phyloP scores from a whole-genome alignment of 768 basidiomycete genomes.

The Pleurotus tuber-regium region DNA sequence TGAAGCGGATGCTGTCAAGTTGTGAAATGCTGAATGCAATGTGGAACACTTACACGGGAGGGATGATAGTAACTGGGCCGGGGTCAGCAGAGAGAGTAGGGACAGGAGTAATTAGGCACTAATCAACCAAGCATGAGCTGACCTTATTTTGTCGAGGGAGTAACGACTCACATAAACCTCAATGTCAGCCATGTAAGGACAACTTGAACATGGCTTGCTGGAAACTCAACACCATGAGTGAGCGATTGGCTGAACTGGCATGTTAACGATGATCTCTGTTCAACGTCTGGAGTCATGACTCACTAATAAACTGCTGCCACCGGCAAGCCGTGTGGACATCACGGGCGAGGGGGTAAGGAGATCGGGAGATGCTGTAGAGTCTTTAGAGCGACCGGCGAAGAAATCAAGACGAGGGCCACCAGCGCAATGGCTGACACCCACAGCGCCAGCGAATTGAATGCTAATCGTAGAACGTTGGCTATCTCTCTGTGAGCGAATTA shows the following conservation, averaged over 20 bases:
- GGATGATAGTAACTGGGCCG: slow-evolving; percentile 18
- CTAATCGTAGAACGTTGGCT: slow-evolving; percentile 1
- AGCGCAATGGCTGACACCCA: slow-evolving; percentile 25
- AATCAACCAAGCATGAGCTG: not conserved
- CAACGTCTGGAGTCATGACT: not conserved
- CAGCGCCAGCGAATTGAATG: slow-evolving; percentile 33
- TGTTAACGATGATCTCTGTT: not conserved
- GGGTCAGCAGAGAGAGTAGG: slow-evolving; percentile 20
- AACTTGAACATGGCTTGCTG: slow-evolving; percentile 29
- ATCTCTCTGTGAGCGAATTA: not conserved
- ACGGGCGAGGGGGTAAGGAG: slow-evolving; percentile 17
- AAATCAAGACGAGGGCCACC: slow-evolving; percentile 5
- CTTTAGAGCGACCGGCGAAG: slow-evolving; percentile 1
- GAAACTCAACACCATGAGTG: slow-evolving; percentile 22
- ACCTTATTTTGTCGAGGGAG: not conserved
- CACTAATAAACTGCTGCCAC: slow-evolving; percentile 37
- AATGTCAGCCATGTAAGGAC: slow-evolving; percentile 21
- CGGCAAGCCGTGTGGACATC: slow-evolving; percentile 34
- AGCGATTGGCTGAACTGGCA: slow-evolving; percentile 18
- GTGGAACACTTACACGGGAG: slow-evolving; percentile 16
- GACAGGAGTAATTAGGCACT: slow-evolving; percentile 23
- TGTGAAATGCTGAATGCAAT: not conserved
- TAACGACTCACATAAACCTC: slow-evolving; percentile 20
- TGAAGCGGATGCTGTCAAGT: not conserved
- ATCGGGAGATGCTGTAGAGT: slow-evolving; percentile 1